Evolutionary conservation across 345 rosid genomes (phyloP).

Genomic region (Lepidium africanum): DNA sequence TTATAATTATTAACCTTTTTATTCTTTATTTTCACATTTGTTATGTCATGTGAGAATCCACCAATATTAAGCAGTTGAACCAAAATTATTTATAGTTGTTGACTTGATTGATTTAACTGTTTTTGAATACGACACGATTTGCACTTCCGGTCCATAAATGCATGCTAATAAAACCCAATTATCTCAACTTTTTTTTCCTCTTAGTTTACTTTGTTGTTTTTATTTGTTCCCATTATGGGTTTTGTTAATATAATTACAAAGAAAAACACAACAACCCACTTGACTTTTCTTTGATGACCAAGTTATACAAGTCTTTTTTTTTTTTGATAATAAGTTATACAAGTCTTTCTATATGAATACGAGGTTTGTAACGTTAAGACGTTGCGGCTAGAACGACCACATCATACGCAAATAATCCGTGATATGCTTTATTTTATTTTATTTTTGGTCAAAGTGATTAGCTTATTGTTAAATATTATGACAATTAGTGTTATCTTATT

Average conservation of each 20-base stretch:
- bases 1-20: neutral
- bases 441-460: neutral
- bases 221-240: neutral
- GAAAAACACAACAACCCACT: conserved; percentile 8
- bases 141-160: neutral
- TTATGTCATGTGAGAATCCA: neutral
- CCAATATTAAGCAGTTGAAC: conserved; percentile 17
- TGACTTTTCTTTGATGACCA: conserved; percentile 16
- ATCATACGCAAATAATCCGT: neutral
- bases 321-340: too few relatives aligned
- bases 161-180: too few relatives aligned
- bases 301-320: neutral
- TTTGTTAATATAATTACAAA: neutral
- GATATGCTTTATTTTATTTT: neutral
- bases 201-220: too few relatives aligned
- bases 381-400: conserved; percentile 9
- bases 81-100: neutral
- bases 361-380: neutral
- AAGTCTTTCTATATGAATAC: conserved; percentile 1
- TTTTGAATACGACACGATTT: neutral
- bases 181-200: too few relatives aligned
- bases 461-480: neutral
- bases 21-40: neutral
- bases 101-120: neutral
- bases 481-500: neutral